These are phyloP conservation scores for Pulveroboletus sp. DNA, from an alignment of 768 basidiomycete genomes.

Conservation along the genomic window DNA sequence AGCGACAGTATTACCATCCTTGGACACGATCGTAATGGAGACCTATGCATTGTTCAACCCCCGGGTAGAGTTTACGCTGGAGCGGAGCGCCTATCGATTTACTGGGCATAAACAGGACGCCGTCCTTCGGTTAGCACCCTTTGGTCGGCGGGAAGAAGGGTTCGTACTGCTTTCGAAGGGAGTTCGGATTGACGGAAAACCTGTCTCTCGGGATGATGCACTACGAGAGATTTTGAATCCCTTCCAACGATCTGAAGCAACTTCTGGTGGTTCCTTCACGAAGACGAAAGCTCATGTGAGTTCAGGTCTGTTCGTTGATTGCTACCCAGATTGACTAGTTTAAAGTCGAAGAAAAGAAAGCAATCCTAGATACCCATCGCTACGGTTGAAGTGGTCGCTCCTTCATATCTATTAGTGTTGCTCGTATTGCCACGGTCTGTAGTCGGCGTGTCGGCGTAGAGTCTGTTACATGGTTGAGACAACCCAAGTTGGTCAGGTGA, in stretches of 20 bases:
- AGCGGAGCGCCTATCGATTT: conserved; percentile 22
- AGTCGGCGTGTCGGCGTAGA: neutral
- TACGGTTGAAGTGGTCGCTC: neutral
- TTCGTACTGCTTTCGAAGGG: conserved; percentile 24
- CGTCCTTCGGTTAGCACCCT: conserved; percentile 15
- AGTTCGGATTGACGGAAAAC: conserved; percentile 22
- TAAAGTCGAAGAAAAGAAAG: conserved; percentile 19
- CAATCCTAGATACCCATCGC: neutral
- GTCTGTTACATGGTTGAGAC: too few species aligned
- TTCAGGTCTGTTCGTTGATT: neutral
- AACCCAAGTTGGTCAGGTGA: neutral
- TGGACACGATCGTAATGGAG: conserved; percentile 26
- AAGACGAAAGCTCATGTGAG: conserved; percentile 19
- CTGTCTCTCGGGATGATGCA: conserved; percentile 16
- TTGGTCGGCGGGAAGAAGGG: conserved; percentile 13
- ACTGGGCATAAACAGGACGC: conserved; percentile 16
- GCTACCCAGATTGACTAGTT: conserved; percentile 4
- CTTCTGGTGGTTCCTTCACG: neutral
- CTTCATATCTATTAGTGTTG: neutral
- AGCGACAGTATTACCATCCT: conserved; percentile 11
- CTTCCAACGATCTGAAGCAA: conserved; percentile 3
- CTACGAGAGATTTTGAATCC: conserved; percentile 21
- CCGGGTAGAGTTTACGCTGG: conserved; percentile 22
- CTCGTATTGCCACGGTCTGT: neutral
- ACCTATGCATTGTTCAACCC: conserved; percentile 19